These are phyloP conservation scores for Phaeolepiota aurea DNA, from an alignment of 768 basidiomycete genomes.

Conservation along the genomic window DNA sequence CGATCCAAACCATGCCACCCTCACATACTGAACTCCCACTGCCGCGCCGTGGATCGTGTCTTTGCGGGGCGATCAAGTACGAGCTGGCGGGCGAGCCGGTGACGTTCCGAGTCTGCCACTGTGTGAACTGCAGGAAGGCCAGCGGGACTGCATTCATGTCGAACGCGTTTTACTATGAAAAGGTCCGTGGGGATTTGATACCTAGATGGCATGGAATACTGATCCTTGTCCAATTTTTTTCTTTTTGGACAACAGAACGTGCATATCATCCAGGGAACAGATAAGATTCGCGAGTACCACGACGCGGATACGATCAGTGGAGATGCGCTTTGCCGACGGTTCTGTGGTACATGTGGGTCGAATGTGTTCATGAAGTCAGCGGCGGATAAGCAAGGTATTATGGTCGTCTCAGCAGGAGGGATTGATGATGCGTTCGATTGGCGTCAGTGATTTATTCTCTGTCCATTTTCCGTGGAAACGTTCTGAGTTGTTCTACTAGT, in stretches of 20 bases:
- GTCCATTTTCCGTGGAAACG: neutral
- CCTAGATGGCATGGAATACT: neutral
- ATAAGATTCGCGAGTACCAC: conserved; percentile 16
- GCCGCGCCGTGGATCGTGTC: conserved; percentile 26
- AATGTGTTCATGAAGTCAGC: conserved; percentile 16
- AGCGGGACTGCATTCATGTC: conserved; percentile 33
- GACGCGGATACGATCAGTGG: conserved; percentile 23
- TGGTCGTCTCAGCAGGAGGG: neutral
- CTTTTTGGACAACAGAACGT: conserved; percentile 13
- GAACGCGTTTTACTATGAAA: conserved; percentile 23
- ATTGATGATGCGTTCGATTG: neutral
- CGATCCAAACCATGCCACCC: too few relatives aligned
- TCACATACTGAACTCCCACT: too few relatives aligned
- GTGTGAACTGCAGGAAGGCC: conserved; percentile 32
- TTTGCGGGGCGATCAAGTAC: conserved; percentile 28
- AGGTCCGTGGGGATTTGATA: conserved; percentile 15
- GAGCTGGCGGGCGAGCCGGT: conserved; percentile 25
- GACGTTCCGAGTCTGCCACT: conserved; percentile 32
- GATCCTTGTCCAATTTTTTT: neutral
- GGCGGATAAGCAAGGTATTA: neutral
- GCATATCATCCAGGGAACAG: conserved; percentile 16
- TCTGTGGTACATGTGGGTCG: conserved; percentile 28
- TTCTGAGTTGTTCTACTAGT: neutral
- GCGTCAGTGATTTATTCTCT: neutral
- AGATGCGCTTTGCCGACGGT: conserved; percentile 18